A percentile compares a stretch with the other conserved stretches of the same genome.
phyloP scores from a whole-genome alignment of 495 filamentous ascomycete genomes.

The Neurospora pannonica region DNA sequence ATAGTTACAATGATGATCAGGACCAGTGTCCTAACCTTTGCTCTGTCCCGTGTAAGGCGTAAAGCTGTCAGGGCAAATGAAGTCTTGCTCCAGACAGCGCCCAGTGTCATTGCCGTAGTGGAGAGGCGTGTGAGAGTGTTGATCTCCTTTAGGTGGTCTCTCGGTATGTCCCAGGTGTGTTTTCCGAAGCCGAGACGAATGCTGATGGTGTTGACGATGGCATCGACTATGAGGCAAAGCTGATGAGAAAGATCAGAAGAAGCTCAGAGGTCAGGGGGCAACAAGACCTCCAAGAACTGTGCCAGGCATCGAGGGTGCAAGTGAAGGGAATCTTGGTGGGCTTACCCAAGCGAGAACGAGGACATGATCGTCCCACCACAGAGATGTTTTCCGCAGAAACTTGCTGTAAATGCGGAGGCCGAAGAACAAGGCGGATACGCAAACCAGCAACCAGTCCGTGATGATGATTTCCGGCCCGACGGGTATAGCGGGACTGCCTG shows the following conservation, averaged over 20 bases:
- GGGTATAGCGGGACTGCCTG: background rate
- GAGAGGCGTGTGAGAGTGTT: conserved; percentile 7
- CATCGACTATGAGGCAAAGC: conserved; percentile 12
- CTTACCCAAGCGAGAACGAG: conserved; percentile 19
- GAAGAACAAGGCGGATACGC: conserved; percentile 15
- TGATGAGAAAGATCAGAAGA: too few relatives aligned
- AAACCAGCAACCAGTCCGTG: conserved; percentile 10
- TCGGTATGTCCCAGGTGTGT: conserved; percentile 6
- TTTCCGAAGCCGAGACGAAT: conserved; percentile 16
- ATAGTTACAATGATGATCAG: conserved; percentile 21
- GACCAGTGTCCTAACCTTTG: conserved; percentile 3
- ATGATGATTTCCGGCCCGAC: conserved; percentile 5
- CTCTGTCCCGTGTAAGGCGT: conserved; percentile 17
- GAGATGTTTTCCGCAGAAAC: conserved; percentile 6
- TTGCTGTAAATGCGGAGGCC: conserved; percentile 25
- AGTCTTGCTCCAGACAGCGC: conserved; percentile 28
- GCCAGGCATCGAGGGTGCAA: background rate
- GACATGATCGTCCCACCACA: conserved; percentile 26
- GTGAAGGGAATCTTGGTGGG: too few relatives aligned
- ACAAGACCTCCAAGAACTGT: background rate
- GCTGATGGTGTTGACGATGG: conserved; percentile 6
- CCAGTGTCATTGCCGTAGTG: conserved; percentile 12
- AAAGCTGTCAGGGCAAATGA: conserved; percentile 26
- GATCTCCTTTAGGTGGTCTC: background rate
- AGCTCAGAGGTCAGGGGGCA: background rate